Base-by-base conservation (phyloP, 305 asterid genomes). In the Fraxinus baroniana region DNA sequence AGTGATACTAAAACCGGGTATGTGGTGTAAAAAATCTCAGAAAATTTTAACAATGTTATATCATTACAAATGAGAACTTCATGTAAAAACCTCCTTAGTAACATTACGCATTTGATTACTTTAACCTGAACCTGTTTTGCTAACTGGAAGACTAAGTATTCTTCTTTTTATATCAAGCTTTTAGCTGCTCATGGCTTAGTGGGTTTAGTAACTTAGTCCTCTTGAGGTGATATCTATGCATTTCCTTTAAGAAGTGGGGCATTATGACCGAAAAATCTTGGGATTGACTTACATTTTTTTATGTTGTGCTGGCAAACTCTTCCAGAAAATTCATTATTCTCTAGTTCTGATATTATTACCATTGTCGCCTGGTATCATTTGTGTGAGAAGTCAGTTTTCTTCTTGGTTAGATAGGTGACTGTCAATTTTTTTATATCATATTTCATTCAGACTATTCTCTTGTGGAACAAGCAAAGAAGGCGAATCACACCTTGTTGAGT, bases 401-500 rank as follows among this genome's bases (percentile, higher is more conserved):
- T 24, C 55, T 55, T 18, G 72, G 72, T 46, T 37, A 26, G 35
- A 78, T 8, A 36, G 12, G 22, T 70, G 62, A 82, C 78, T n/a
- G 15, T 39, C 78, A 30, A 57, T 41, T 81, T 24, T 71, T 18
- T 44, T 39, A 81, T 84, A 79, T 84, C 46, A 15, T 83, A 66
- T 86, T 86, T 46, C 79, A 86, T 89, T 83, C 93, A 95, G 98
- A 86, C 93, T 93, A 49, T 95, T 93, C 91, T 95, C 98, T 55
- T 93, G 98, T 80, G 97, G 98, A 79, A 93, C 98, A 80, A 94
- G 98, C 92, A 94, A 93, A 90, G 98, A 95, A 66, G 98, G 98
- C 37, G 98, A 95, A 86, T 95, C 98, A 44, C 96, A 93, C 84
- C 93, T 95, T 5, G 98, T 95, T 83, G 98, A 95, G 89, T 95